Base-by-base conservation (phyloP, 2,329 filamentous ascomycete genomes). In the Podosphaera fusca region DNA sequence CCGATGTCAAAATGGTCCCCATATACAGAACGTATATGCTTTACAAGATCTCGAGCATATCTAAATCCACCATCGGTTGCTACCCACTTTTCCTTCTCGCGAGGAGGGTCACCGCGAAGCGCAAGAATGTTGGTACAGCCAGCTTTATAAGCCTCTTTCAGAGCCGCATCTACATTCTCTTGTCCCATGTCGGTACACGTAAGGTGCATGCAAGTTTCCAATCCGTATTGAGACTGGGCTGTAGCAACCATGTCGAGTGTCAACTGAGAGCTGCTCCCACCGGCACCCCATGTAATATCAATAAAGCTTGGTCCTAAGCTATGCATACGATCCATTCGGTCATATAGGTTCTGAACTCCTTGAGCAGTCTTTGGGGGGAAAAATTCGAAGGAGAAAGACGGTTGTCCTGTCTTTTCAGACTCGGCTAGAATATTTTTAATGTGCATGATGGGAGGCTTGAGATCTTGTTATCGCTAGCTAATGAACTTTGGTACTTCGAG, bases 271-370 rank as follows among this genome's bases (percentile, higher is more conserved):
- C 92, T 80, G 63, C 85, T 82, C 53, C 92, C 92, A 63, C 92
- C 92, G 56, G 92, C 92, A 61, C 94, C 94, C 92, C 92, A 98
- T 61, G 92, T 98, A 67, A 98, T 85, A 71, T 98, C 92, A 69
- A 98, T 88, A 74, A 98, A 98, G 67, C 89, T 84, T 61, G 90
- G 92, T 1, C 88, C 92, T 61, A 94, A 80, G 66, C 84, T 80
- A 71, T 95, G 88, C 92, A 98, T 98, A 72, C 89, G 88, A 72
- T 98, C 92, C 86, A 98, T 96, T 64, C 92, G 87, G 65, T 98
- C 92, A 76, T 98, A 98, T 58, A 98, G 82, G 70, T 98, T 98
- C 73, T 98, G 92, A 10, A 98, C 90, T 76, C 92, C 92, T 73
- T 92, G 87, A 9, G 87, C 85, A 6, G 92, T 98, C 75, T 98